These are phyloP conservation scores for Colletotrichum sp. DNA, from an alignment of 2,329 filamentous ascomycete species.

Conservation along the genomic window DNA sequence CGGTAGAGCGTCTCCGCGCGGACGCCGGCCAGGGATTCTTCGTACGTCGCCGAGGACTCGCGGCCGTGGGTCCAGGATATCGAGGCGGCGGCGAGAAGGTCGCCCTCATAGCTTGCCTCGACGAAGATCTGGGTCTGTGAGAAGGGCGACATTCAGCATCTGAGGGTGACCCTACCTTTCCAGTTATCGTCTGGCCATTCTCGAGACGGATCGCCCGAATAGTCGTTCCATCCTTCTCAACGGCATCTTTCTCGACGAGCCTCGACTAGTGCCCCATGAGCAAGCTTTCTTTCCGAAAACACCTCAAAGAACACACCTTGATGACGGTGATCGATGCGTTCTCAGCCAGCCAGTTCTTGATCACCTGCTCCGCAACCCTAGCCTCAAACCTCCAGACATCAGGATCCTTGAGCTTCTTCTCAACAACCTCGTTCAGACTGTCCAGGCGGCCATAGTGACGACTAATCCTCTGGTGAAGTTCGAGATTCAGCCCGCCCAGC, in stretches of 20 bases:
- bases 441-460: slow-evolving; percentile 20
- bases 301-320: not conserved
- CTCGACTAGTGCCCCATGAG: not conserved
- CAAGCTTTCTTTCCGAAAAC: not conserved
- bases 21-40: slow-evolving; percentile 21
- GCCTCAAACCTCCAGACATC: slow-evolving; percentile 26
- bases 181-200: not conserved
- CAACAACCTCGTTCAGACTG: slow-evolving; percentile 15
- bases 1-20: slow-evolving; percentile 20
- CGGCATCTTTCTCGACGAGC: not conserved
- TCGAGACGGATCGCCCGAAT: slow-evolving; percentile 6
- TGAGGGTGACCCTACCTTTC: not conserved
- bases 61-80: slow-evolving; percentile 21
- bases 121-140: slow-evolving; percentile 22
- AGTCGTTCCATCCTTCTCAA: not conserved
- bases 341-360: slow-evolving; percentile 22
- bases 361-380: slow-evolving; percentile 22
- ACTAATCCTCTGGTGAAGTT: slow-evolving; percentile 24
- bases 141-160: not conserved
- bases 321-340: not conserved
- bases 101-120: slow-evolving; percentile 30
- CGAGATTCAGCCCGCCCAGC: slow-evolving; percentile 12
- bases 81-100: slow-evolving; percentile 25
- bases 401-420: slow-evolving; percentile 9
- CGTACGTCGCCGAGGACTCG: slow-evolving; percentile 16